phyloP scores from a whole-genome alignment of 352 stramenopile genomes.

The Phytophthora hybrid region DNA sequence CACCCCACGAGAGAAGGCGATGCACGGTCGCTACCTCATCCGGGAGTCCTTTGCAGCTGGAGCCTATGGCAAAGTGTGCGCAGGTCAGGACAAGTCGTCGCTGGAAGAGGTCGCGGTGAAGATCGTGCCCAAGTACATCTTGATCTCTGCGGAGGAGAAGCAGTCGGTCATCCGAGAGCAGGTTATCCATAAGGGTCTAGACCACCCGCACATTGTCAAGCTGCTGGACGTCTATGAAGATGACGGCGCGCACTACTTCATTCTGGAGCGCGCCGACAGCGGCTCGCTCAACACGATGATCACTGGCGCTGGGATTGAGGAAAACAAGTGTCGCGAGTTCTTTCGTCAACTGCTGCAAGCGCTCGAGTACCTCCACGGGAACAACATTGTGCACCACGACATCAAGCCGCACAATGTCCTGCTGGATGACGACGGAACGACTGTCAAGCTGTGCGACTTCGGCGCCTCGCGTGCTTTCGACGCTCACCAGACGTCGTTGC shows the following conservation, averaged over 20 bases:
- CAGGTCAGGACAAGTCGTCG: slow-evolving; percentile 57
- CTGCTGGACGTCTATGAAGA: slow-evolving; percentile 81
- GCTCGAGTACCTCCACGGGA: slow-evolving; percentile 70
- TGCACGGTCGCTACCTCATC: slow-evolving; percentile 78
- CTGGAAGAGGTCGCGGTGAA: slow-evolving; percentile 75
- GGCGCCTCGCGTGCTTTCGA: slow-evolving; percentile 81
- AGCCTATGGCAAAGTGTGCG: slow-evolving; percentile 72
- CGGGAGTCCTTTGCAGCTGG: slow-evolving; percentile 77
- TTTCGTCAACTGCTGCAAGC: slow-evolving; percentile 70
- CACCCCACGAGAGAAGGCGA: slow-evolving; percentile 66
- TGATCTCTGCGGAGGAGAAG: slow-evolving; percentile 75
- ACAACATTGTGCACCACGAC: slow-evolving; percentile 92
- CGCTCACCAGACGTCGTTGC: slow-evolving; percentile 52
- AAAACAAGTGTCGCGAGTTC: slow-evolving; percentile 57
- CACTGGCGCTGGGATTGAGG: slow-evolving; percentile 55
- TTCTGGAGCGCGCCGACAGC: slow-evolving; percentile 70
- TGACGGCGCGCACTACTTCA: slow-evolving; percentile 78
- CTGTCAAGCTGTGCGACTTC: slow-evolving; percentile 87
- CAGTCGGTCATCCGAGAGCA: slow-evolving; percentile 78
- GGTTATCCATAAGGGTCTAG: slow-evolving; percentile 69
- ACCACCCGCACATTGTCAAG: slow-evolving; percentile 81
- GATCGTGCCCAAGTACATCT: slow-evolving; percentile 80
- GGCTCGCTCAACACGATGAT: slow-evolving; percentile 65
- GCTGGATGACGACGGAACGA: slow-evolving; percentile 53
- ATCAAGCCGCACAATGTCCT: slow-evolving; percentile 91